phyloP scores from a whole-genome alignment of 2,329 filamentous ascomycete genomes.

The Emergomyces pasteurianus region DNA sequence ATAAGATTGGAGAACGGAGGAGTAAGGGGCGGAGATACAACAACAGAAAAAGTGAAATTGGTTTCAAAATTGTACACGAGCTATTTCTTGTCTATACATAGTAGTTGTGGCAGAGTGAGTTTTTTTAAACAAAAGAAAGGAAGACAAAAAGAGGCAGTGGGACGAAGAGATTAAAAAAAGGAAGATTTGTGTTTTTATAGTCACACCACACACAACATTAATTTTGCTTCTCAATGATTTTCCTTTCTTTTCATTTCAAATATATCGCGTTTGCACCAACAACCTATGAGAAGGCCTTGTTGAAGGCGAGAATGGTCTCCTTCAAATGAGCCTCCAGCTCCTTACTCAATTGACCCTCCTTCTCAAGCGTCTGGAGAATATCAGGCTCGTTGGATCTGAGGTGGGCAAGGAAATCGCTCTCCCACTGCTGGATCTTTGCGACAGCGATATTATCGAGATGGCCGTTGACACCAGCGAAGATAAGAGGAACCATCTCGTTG shows the following conservation, averaged over 20 bases:
- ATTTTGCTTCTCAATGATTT: not conserved
- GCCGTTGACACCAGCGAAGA: constrained; percentile 99
- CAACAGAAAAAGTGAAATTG: constrained; percentile 7
- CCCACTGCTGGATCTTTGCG: constrained; percentile 82
- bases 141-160: not conserved
- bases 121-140: constrained; percentile 3
- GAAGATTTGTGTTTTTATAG: not conserved
- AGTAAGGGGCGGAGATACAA: not conserved
- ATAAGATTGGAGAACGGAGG: constrained; percentile 1
- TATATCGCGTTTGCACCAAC: not conserved
- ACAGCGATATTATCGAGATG: constrained; percentile 81
- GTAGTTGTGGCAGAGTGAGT: not conserved
- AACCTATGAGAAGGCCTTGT: constrained; percentile 67
- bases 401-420: constrained; percentile 86
- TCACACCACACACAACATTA: not conserved
- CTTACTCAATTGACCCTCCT: constrained; percentile 94
- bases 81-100: constrained; percentile 10
- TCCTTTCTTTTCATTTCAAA: constrained; percentile 1
- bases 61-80: constrained; percentile 14
- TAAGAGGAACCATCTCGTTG: constrained; percentile 99
- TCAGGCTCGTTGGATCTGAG: constrained; percentile 83
- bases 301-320: constrained; percentile 67
- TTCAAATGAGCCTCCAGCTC: constrained; percentile 55
- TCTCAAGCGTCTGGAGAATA: constrained; percentile 74
- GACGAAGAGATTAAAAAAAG: not conserved